These are phyloP conservation scores for Saksenaea vasiformis DNA, from an alignment of 371 early-diverging fungal genomes.

Conservation along the genomic window DNA sequence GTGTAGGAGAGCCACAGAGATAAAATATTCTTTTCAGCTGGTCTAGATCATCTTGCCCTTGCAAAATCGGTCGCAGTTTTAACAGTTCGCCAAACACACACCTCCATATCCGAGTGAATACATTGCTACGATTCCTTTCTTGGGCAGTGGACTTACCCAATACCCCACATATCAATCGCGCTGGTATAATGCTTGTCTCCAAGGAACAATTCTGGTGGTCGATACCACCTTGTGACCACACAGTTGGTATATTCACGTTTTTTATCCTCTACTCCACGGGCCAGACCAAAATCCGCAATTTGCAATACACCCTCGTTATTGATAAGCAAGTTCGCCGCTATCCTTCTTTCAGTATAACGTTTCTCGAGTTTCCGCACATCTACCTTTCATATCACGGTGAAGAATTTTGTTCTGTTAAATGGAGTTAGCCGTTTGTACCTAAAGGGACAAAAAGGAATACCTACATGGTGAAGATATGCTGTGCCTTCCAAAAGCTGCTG, in stretches of 20 bases:
- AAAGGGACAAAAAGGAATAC: conserved; percentile 2
- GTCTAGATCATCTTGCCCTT: conserved; percentile 78
- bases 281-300: conserved; percentile 94
- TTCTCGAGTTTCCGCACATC: background rate
- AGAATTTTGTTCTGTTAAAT: conserved; percentile 69
- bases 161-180: conserved; percentile 98
- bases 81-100: conserved; percentile 91
- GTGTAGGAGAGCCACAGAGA: conserved; percentile 82
- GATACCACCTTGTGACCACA: conserved; percentile 98
- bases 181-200: conserved; percentile 84
- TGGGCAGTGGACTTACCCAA: conserved; percentile 68
- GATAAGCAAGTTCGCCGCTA: conserved; percentile 90
- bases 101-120: conserved; percentile 18
- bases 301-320: conserved; percentile 79
- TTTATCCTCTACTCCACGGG: conserved; percentile 69
- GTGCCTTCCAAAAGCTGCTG: conserved; percentile 87
- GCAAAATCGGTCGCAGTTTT: conserved; percentile 73
- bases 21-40: conserved; percentile 82
- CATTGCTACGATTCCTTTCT: background rate
- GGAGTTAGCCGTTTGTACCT: background rate
- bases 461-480: conserved; percentile 77
- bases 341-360: background rate
- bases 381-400: conserved; percentile 91
- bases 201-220: conserved; percentile 95
- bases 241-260: conserved; percentile 79